Conservation (phyloP, 257 asterid species). For the Solanum ahanhuiri region DNA sequence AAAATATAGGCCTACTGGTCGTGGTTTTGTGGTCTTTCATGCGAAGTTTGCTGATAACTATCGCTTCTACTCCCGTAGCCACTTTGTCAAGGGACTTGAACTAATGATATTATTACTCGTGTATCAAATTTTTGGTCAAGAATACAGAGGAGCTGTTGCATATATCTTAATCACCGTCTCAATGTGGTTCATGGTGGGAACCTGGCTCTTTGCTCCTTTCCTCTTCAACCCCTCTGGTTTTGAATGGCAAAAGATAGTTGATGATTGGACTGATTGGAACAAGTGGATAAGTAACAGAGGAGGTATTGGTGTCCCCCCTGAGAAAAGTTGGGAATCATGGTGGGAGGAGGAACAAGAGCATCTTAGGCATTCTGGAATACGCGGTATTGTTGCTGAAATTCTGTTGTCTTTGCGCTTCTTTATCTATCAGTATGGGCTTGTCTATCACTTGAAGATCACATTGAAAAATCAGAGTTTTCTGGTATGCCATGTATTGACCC, state of each 20-base stretch:
- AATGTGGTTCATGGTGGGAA: slow-evolving; percentile 98
- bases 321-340: slow-evolving; percentile 99
- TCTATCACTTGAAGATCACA: slow-evolving; percentile 78
- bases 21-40: slow-evolving; percentile 97
- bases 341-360: slow-evolving; percentile 99
- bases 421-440: slow-evolving; percentile 90
- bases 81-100: slow-evolving; percentile 92
- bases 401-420: slow-evolving; percentile 69
- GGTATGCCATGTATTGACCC: slow-evolving; percentile 34
- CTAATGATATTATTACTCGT: slow-evolving; percentile 76
- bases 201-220: slow-evolving; percentile 98
- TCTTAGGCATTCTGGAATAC: slow-evolving; percentile 84
- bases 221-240: slow-evolving; percentile 98
- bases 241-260: slow-evolving; percentile 99
- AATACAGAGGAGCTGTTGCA: slow-evolving; percentile 60
- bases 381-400: slow-evolving; percentile 76
- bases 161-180: slow-evolving; percentile 77
- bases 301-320: slow-evolving; percentile 95
- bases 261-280: slow-evolving; percentile 98
- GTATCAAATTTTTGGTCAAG: slow-evolving; percentile 73
- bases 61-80: slow-evolving; percentile 95
- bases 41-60: slow-evolving; percentile 95
- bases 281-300: slow-evolving; percentile 96
- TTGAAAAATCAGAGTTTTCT: slow-evolving; percentile 40
- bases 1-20: slow-evolving; percentile 87